phyloP scores from a whole-genome alignment of 768 basidiomycete genomes.

The Boletus tylopilopsis region DNA sequence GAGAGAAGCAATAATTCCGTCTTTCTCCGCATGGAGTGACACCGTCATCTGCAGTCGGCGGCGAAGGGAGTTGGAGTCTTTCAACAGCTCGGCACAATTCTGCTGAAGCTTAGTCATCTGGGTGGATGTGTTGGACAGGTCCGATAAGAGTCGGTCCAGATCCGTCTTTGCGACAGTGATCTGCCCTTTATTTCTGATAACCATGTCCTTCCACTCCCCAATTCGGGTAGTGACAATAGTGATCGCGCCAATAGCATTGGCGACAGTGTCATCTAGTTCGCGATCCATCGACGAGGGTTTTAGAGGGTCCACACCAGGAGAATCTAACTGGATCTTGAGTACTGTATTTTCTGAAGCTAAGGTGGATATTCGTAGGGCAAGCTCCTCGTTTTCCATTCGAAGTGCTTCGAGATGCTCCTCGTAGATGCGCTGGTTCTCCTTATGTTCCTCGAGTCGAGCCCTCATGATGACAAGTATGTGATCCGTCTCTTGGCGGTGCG shows the following conservation, averaged over 20 bases:
- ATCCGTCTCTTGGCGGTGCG: constrained; percentile 2
- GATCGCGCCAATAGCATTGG: not conserved
- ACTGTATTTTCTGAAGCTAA: not conserved
- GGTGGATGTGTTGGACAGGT: constrained; percentile 1
- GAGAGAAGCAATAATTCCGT: too few species aligned
- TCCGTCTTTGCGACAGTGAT: constrained; percentile 3
- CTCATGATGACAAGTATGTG: not conserved
- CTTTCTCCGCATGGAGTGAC: too few species aligned
- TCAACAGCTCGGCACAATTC: not conserved
- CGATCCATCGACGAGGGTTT: too few species aligned
- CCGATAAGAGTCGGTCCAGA: constrained; percentile 1
- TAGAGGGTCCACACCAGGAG: not conserved
- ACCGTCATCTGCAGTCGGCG: not conserved
- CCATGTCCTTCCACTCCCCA: not conserved
- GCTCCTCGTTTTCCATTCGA: not conserved
- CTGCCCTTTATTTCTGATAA: too few species aligned
- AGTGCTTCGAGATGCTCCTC: constrained; percentile 1
- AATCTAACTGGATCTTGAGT: constrained; percentile 2
- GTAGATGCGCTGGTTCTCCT: not conserved
- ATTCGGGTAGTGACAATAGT: constrained; percentile 1
- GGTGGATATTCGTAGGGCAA: not conserved
- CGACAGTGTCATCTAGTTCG: too few species aligned
- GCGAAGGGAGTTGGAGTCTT: too few species aligned
- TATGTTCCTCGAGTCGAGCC: not conserved
- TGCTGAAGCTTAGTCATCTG: not conserved